Base-by-base conservation (phyloP, 2,329 filamentous ascomycete species). In the Hortaea sp. region DNA sequence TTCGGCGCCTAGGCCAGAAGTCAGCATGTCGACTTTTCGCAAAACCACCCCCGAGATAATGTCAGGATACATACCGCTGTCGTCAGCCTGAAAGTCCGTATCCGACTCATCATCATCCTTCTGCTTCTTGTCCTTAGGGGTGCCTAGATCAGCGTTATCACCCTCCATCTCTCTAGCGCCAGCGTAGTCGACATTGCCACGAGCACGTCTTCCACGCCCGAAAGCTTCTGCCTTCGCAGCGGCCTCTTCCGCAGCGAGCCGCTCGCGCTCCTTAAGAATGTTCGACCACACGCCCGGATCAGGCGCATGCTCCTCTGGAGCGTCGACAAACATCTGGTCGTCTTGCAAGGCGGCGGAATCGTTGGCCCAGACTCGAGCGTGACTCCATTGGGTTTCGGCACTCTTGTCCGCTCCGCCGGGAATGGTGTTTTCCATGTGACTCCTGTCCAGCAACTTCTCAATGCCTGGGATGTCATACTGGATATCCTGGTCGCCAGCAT, bases 361-460 rank as follows among this genome's bases (percentile, higher is more conserved):
- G 57, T 94, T 94, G 4, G 84, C 84, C 92, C 92, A 98, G 1
- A 98, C 84, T 39, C 87, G 79, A 35, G 90, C 90, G 65, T 92
- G 87, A 4, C 85, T 87, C 63, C 95, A 98, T 46, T 89, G 84
- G 0, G 81, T 83, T 61, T 94, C 85, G 1, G 81, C 79, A 0
- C 78, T 77, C 41, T 75, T 72, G 42, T 88, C 80, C 2, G 80
- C 75, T 7, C 78, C 77, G 7, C 78, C 77, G 1, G 75, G 70
- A 46, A 75, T 74, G 0, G 82, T 85, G 53, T 85, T 79, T 60
- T 94, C 88, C 29, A 85, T 78, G 52, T 86, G 79, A 39, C 84
- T 87, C 41, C 92, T 81, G 61, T 97, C 89, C n/a, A 98, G 73
- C 9, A 98, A 75, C 54, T 84, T 87, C 44, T 95, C 88, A n/a